Percentiles rank a stretch among this genome's conserved stretches.
These are phyloP conservation scores for Pulveroboletus sp. DNA, from an alignment of 768 basidiomycete species.

Conservation along the genomic window DNA sequence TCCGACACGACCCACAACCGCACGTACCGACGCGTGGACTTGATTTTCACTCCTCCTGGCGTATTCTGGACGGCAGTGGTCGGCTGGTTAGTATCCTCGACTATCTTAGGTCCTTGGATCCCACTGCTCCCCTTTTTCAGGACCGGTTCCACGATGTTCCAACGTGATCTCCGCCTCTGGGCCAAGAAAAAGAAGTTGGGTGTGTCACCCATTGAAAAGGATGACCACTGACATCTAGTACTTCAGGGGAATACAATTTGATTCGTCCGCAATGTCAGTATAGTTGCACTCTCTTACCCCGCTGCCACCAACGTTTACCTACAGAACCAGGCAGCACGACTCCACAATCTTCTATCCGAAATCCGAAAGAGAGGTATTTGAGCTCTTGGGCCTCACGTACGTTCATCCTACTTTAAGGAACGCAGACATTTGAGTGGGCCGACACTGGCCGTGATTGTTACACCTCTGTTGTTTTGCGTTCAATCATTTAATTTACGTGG, in stretches of 20 bases:
- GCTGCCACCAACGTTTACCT: background rate
- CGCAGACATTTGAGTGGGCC: slow-evolving; percentile 47
- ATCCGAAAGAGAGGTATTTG: slow-evolving; percentile 70
- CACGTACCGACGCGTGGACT: slow-evolving; percentile 68
- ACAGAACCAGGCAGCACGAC: slow-evolving; percentile 53
- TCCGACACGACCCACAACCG: slow-evolving; percentile 29
- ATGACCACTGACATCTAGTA: slow-evolving; percentile 1
- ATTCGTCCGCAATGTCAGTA: slow-evolving; percentile 73
- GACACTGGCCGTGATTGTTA: slow-evolving; percentile 2
- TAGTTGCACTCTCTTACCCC: background rate
- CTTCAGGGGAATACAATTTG: slow-evolving; percentile 72
- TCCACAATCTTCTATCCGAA: slow-evolving; percentile 54
- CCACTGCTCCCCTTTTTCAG: slow-evolving; percentile 31
- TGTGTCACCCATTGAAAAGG: background rate
- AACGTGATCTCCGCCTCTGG: slow-evolving; percentile 76
- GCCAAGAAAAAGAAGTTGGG: slow-evolving; percentile 57
- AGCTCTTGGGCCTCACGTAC: slow-evolving; percentile 63
- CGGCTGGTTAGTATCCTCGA: slow-evolving; percentile 60
- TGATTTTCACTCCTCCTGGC: slow-evolving; percentile 74
- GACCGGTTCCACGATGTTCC: slow-evolving; percentile 88
- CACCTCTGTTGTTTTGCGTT: background rate
- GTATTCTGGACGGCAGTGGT: slow-evolving; percentile 86
- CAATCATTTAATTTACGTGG: background rate
- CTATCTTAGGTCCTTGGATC: background rate
- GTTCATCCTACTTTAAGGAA: slow-evolving; percentile 69